These are phyloP conservation scores for Aristolochia fimbriata DNA, from an alignment of 164 flowering plant genomes.

Conservation along the genomic window DNA sequence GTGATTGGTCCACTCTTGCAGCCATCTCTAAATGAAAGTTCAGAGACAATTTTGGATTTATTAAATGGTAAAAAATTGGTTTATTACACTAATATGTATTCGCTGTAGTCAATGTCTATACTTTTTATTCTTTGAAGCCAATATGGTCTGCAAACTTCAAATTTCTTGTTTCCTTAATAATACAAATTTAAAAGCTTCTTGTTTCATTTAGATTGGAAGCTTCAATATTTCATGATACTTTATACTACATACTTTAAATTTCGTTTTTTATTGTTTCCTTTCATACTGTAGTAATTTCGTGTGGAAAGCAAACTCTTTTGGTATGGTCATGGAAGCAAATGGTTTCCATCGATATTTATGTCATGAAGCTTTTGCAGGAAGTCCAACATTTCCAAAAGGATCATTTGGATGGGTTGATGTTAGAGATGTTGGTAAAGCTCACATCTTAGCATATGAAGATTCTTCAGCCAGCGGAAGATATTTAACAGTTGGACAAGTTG, in stretches of 20 bases:
- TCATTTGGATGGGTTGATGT: conserved; percentile 41
- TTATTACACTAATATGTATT: not conserved
- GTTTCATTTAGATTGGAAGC: no score
- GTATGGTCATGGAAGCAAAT: not conserved
- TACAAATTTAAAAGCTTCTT: no score
- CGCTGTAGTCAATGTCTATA: not conserved
- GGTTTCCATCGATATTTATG: not conserved
- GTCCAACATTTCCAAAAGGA: conserved; percentile 26
- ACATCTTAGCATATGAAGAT: conserved; percentile 51
- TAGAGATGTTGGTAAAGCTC: conserved; percentile 55
- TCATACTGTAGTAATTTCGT: not conserved
- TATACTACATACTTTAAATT: no score
- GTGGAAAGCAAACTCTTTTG: not conserved
- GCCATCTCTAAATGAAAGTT: conserved; percentile 40
- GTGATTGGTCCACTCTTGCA: conserved; percentile 46
- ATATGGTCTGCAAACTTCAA: not conserved
- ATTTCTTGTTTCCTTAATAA: not conserved
- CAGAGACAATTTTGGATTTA: conserved; percentile 22
- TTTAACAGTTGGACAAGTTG: conserved; percentile 35
- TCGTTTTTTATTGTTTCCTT: no score
- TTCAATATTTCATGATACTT: no score
- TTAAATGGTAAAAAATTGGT: conserved; percentile 25
- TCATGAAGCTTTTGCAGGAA: conserved; percentile 16
- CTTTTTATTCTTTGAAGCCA: no score
- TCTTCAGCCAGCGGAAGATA: conserved; percentile 60